Conservation (phyloP, 139 green algal species). For the Chlorella ohadii region DNA sequence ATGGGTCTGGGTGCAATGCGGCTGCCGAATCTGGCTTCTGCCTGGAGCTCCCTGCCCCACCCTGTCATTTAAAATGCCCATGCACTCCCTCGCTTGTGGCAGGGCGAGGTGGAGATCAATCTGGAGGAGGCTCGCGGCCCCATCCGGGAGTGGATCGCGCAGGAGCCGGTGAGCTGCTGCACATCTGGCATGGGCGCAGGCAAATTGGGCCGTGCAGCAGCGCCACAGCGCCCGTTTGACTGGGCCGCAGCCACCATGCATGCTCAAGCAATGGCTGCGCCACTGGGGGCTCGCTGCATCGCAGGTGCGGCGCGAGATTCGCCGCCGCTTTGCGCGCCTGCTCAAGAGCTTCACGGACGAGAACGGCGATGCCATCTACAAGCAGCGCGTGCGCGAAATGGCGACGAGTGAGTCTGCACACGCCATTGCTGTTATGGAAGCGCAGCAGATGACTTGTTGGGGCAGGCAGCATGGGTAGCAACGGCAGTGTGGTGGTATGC, state of each 20-base stretch:
- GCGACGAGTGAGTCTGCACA: constrained; percentile 39
- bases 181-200: too few species aligned
- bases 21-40: too few species aligned
- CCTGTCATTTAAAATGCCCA: too few species aligned
- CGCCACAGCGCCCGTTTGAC: too few species aligned
- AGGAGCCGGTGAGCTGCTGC: constrained; percentile 49
- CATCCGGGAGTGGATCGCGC: constrained; percentile 70
- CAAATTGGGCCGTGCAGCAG: too few species aligned
- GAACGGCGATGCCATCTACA: constrained; percentile 64
- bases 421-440: not conserved
- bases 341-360: constrained; percentile 70
- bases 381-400: constrained; percentile 69
- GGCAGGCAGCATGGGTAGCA: not conserved
- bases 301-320: constrained; percentile 59
- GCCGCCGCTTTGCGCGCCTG: constrained; percentile 72
- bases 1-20: too few species aligned
- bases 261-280: too few species aligned
- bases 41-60: too few species aligned
- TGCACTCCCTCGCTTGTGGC: not conserved
- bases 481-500: too few species aligned
- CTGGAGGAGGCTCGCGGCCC: constrained; percentile 69
- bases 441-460: not conserved
- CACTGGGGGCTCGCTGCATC: too few species aligned
- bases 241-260: too few species aligned
- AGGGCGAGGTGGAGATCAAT: constrained; percentile 56